Base-by-base conservation (phyloP, 352 stramenopile genomes). In the Phytophthora melonis region DNA sequence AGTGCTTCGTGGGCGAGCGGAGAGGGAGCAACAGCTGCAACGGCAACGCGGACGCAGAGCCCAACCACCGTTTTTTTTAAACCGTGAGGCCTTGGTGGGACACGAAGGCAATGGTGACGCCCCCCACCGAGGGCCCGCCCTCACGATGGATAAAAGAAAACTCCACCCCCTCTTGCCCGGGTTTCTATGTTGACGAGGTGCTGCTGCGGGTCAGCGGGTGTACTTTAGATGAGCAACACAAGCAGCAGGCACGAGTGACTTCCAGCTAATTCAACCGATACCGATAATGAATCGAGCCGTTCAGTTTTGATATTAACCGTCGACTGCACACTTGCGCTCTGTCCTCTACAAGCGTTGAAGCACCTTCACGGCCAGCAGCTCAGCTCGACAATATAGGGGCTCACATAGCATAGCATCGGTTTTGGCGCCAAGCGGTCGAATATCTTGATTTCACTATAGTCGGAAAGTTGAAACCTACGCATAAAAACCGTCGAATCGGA, bases 31-130 rank as follows among this genome's bases (percentile, higher is more conserved):
- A 78, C 54, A 75, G 70, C 52, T 53, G 52, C 57, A 70, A 70
- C 9, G 60, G 39, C 57, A 70, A 70, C 6, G 60, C 32, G 36
- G 41, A 73, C 13, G 56, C 47, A 47, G 71, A 74, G 21, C 70
- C 71, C 53, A 81, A 77, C 47, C 77, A 70, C 39, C 80, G 79
- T 63, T 90, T 90, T 82, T 86, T 90, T 80, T 90, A 79, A 80
- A 68, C 39, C 62, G 75, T 81, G 67, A 81, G 75, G 75, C 70
- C 70, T 76, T 75, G 66, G 68, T 81, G 65, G 71, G 61, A 68
- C 63, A 76, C 43, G 63, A 67, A 80, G 67, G 72, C 71, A 74
- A 72, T 78, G 69, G 66, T 73, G 65, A 78, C 54, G 64, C 66
- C 66, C 64, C 70, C 68, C 70, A 74, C 63, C 77, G 60, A 76